These are phyloP conservation scores for Dactylellina sp. DNA, from an alignment of 2,329 filamentous ascomycete species.

Conservation along the genomic window DNA sequence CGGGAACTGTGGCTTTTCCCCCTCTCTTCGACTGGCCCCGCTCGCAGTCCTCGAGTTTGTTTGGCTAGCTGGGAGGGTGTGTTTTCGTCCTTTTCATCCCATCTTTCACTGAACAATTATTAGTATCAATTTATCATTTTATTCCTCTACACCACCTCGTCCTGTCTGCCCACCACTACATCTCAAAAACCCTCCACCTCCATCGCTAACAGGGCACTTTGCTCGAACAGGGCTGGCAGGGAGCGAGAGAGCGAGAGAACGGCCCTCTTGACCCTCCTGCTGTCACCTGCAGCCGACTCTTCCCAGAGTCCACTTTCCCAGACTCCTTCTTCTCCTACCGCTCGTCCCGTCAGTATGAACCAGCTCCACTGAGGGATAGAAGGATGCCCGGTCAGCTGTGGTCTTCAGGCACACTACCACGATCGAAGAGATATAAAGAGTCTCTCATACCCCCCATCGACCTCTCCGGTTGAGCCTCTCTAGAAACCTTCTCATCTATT, in stretches of 20 bases:
- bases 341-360: slow-evolving; percentile 51
- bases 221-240: slow-evolving; percentile 3
- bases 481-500: slow-evolving; percentile 48
- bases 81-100: slow-evolving; percentile 45
- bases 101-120: slow-evolving; percentile 41
- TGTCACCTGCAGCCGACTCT: slow-evolving; percentile 46
- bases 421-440: slow-evolving; percentile 51
- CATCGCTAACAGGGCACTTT: slow-evolving; percentile 20
- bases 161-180: slow-evolving; percentile 14
- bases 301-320: slow-evolving; percentile 15
- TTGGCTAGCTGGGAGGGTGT: slow-evolving; percentile 23
- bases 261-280: slow-evolving; percentile 40
- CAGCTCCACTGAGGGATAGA: slow-evolving; percentile 51
- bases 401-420: slow-evolving; percentile 48
- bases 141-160: slow-evolving; percentile 10
- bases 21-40: slow-evolving; percentile 13
- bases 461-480: slow-evolving; percentile 49
- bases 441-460: slow-evolving; percentile 37
- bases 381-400: slow-evolving; percentile 57
- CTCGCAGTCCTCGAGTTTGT: slow-evolving; percentile 20
- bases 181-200: slow-evolving; percentile 6
- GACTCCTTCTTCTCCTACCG: slow-evolving; percentile 8
- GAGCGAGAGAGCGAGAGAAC: slow-evolving; percentile 7
- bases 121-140: slow-evolving; percentile 24
- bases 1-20: slow-evolving; percentile 22